Base-by-base conservation (phyloP, 257 asterid species). In the Leptodermis oblonga region DNA sequence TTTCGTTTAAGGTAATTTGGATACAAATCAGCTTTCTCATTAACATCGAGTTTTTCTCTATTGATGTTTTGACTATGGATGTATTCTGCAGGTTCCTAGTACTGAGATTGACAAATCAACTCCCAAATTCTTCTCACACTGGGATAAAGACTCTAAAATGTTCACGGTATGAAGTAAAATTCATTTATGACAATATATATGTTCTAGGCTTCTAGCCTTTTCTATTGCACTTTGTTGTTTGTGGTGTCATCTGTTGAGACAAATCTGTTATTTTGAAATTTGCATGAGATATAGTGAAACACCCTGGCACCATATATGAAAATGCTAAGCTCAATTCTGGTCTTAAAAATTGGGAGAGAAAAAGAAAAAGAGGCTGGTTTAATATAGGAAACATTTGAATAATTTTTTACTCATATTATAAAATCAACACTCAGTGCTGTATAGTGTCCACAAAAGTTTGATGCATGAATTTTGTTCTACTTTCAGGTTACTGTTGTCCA, bases 141-240 rank as follows among this genome's bases (percentile, higher is more conserved):
- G 98, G 99, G 98, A 89, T 81, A 96, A 96, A 43, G 99, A 94
- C 81, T 85, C 98, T 1, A 92, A 94, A 83, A 94, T 92, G 99
- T 94, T 94, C 76, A 92, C 97, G 74, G 96, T 92, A 76, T 12
- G 86, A 69, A 26, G 46, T 62, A 51, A 46, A 65, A 42, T 73
- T 18, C 56, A 43, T 73, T n/a, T 20, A 22, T 65, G 42, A 22
- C 56, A 25, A 49, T 31, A 46, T 31, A 46, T 39, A 52, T 65
- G 52, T 55, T 37, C 55, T 51, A 22, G 33, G 6, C 31, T 63
- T 33, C 14, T 22, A 7, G 59, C 11, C 33, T 28, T 36, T 56
- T 22, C 43, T 14, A n/a, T 69, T 26, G 30, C 66, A 25, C 51
- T 43, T 26, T 67, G 17, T 52, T 23, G 48, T 26, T 39, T 23